Conservation (phyloP, 2,329 filamentous ascomycete genomes). For the Pseudocercospora cruenta region DNA sequence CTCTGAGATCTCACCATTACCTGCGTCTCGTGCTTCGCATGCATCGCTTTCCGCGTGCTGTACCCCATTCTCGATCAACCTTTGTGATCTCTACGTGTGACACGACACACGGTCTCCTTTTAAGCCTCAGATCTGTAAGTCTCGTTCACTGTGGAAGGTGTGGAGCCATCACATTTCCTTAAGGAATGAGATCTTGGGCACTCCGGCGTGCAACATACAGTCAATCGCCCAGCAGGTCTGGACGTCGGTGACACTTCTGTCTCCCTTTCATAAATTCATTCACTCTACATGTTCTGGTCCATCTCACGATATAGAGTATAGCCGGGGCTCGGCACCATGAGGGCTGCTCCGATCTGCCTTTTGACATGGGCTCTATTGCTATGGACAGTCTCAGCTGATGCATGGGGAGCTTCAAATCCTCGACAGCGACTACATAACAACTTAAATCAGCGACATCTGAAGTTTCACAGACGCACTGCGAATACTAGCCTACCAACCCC, state of each 20-base stretch:
- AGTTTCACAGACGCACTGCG: neutral
- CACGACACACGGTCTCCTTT: no score
- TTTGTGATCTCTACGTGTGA: no score
- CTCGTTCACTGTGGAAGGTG: no score
- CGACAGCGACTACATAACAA: neutral
- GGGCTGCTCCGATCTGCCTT: neutral
- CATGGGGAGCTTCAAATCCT: neutral
- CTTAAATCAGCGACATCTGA: neutral
- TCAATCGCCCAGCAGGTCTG: neutral
- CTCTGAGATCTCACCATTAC: no score
- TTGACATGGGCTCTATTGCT: neutral
- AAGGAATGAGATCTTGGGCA: neutral
- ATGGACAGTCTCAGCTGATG: neutral
- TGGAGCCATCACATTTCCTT: no score
- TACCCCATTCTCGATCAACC: no score
- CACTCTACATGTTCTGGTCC: neutral
- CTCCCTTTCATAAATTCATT: neutral
- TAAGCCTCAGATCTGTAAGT: no score
- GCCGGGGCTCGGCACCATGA: no score
- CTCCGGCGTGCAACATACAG: neutral
- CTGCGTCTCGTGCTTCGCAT: no score
- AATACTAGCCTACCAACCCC: constrained; percentile 14
- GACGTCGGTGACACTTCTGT: neutral
- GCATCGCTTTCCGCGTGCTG: no score
- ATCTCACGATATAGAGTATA: no score